Conservation (phyloP, 345 rosid species). For the Melaleuca quinquenervia region DNA sequence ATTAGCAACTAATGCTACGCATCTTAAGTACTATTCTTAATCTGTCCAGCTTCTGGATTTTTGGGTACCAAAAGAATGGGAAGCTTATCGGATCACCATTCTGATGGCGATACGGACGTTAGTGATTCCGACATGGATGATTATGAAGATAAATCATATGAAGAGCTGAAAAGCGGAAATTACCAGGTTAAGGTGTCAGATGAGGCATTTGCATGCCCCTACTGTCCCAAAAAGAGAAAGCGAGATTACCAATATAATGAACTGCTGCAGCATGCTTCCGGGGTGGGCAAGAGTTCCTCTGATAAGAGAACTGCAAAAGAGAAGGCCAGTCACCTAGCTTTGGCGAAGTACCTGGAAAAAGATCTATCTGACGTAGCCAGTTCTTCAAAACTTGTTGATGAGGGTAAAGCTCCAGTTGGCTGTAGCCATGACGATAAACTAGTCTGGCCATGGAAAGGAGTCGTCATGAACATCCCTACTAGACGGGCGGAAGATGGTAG, state of each 20-base stretch:
- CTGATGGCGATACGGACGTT: conserved; percentile 1
- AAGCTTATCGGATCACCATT: conserved; percentile 1
- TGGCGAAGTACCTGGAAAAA: conserved; percentile 58
- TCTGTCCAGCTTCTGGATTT: not conserved
- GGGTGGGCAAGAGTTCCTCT: conserved; percentile 75
- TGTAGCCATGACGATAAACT: conserved; percentile 58
- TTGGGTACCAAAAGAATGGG: not conserved
- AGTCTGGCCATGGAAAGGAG: conserved; percentile 82
- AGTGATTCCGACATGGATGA: conserved; percentile 28
- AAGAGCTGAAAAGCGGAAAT: conserved; percentile 67
- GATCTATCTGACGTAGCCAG: conserved; percentile 2
- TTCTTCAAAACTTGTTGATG: conserved; percentile 17
- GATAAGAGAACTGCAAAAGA: conserved; percentile 57
- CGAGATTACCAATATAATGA: conserved; percentile 49
- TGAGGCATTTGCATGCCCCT: conserved; percentile 62
- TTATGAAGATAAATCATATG: conserved; percentile 39
- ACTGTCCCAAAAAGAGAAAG: conserved; percentile 66
- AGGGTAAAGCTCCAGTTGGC: conserved; percentile 9
- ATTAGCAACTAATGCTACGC: not conserved
- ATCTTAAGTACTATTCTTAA: not conserved
- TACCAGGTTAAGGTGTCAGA: conserved; percentile 41
- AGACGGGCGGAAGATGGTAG: conserved; percentile 47
- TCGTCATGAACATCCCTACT: conserved; percentile 80
- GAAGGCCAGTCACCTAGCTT: conserved; percentile 79
- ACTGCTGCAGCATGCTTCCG: conserved; percentile 93